These are phyloP conservation scores for Lagenaria siceraria DNA, from an alignment of 306 rosid species.

Conservation along the genomic window DNA sequence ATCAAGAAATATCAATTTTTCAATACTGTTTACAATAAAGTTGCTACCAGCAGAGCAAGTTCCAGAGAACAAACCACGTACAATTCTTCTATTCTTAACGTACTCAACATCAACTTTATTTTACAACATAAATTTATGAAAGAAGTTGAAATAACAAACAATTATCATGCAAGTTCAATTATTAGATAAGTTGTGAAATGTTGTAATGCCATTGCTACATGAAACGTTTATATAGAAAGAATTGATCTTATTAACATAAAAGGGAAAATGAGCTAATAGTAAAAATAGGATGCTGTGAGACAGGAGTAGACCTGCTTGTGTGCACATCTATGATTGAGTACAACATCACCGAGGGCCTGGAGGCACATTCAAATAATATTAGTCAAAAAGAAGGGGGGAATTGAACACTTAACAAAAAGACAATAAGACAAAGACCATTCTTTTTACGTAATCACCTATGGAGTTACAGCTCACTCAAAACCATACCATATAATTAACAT, in stretches of 20 bases:
- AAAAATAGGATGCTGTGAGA: constrained; percentile 3
- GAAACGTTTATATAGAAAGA: background rate
- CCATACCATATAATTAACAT: background rate
- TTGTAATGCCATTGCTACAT: background rate
- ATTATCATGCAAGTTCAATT: background rate
- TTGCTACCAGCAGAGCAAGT: background rate
- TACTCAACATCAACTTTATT: background rate
- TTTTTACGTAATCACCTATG: background rate
- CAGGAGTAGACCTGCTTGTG: constrained; percentile 41
- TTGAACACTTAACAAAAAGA: constrained; percentile 3
- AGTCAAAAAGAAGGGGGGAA: background rate
- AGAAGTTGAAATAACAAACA: background rate
- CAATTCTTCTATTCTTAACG: background rate
- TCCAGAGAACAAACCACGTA: background rate
- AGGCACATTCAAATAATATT: constrained; percentile 5
- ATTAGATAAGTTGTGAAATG: background rate
- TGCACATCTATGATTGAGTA: constrained; percentile 72
- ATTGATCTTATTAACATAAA: background rate
- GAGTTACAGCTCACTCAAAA: background rate
- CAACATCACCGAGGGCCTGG: constrained; percentile 69
- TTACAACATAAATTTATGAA: background rate
- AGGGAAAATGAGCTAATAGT: background rate
- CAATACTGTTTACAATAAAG: too few species aligned
- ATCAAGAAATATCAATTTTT: background rate
- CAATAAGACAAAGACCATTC: background rate